Evolutionary conservation across 1,284 basidiomycete species (phyloP).

Genomic region (Ganoderma sinense): DNA sequence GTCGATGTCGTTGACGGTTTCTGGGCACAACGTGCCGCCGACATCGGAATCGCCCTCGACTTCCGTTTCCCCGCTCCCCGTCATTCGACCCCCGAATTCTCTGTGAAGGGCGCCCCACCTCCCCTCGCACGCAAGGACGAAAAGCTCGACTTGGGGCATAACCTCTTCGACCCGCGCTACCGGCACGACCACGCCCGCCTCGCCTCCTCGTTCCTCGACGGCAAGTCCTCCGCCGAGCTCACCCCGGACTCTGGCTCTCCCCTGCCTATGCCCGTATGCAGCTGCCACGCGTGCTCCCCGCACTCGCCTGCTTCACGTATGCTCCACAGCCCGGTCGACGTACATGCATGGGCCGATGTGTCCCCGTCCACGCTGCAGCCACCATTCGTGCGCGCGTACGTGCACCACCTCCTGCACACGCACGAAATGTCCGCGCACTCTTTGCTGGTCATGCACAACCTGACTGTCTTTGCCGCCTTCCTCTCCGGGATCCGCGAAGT

Average conservation of each 20-base stretch:
- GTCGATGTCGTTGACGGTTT: conserved; percentile 77
- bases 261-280: conserved; percentile 47
- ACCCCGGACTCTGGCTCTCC: neutral
- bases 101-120: conserved; percentile 7
- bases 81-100: neutral
- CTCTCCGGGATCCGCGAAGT: conserved; percentile 61
- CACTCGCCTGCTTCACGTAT: conserved; percentile 46
- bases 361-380: conserved; percentile 34
- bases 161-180: conserved; percentile 68
- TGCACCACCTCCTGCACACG: conserved; percentile 84
- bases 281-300: conserved; percentile 73
- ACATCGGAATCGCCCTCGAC: conserved; percentile 76
- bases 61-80: conserved; percentile 71
- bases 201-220: conserved; percentile 49
- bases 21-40: conserved; percentile 73
- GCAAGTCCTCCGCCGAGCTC: conserved; percentile 17
- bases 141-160: conserved; percentile 67
- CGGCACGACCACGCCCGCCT: conserved; percentile 66
- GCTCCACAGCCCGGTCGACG: conserved; percentile 59
- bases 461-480: conserved; percentile 70
- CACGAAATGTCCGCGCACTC: conserved; percentile 88
- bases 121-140: conserved; percentile 28
- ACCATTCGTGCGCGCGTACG: conserved; percentile 72
- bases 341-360: conserved; percentile 17
- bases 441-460: conserved; percentile 77